These are phyloP conservation scores for Annona cherimola DNA, from an alignment of 164 flowering plant species.

Conservation along the genomic window DNA sequence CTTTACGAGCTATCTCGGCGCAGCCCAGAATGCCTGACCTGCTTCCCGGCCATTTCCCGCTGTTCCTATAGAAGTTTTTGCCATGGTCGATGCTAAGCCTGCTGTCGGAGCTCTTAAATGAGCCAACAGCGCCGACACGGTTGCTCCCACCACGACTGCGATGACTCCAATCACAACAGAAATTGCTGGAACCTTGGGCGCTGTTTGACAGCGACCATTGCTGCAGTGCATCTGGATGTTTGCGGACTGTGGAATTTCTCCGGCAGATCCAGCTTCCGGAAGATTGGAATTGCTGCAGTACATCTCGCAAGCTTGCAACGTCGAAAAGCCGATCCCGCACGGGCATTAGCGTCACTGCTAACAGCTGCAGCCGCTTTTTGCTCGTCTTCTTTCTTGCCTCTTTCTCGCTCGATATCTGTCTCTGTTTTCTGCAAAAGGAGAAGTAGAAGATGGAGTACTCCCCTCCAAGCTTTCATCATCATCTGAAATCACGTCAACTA, in stretches of 20 bases:
- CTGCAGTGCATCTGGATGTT: conserved; percentile 39
- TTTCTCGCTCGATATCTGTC: too few species aligned
- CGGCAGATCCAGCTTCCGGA: conserved; percentile 7
- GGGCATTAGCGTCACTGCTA: too few species aligned
- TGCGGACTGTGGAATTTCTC: conserved; percentile 64
- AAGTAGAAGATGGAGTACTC: too few species aligned
- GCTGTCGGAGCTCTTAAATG: too few species aligned
- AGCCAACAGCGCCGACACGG: conserved; percentile 33
- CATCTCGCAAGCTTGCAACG: conserved; percentile 41
- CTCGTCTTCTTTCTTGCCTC: too few species aligned
- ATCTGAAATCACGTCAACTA: too few species aligned
- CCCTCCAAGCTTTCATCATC: too few species aligned
- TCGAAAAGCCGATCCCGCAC: conserved; percentile 63
- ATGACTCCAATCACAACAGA: conserved; percentile 43
- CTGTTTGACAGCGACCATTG: conserved; percentile 26
- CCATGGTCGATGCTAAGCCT: too few species aligned
- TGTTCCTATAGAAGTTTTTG: too few species aligned
- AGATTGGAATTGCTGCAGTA: conserved; percentile 15
- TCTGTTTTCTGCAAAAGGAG: too few species aligned
- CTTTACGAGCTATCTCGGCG: conserved; percentile 56
- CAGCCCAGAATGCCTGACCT: conserved; percentile 54
- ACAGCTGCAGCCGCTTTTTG: too few species aligned
- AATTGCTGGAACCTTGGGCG: conserved; percentile 25
- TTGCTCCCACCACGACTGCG: conserved; percentile 25
- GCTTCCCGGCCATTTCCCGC: conserved; percentile 18